A percentile compares a stretch with the other conserved stretches of the same genome.
These are phyloP conservation scores for Schoenoplectus triqueter DNA, from an alignment of 202 grass and related monocot species.

Conservation along the genomic window DNA sequence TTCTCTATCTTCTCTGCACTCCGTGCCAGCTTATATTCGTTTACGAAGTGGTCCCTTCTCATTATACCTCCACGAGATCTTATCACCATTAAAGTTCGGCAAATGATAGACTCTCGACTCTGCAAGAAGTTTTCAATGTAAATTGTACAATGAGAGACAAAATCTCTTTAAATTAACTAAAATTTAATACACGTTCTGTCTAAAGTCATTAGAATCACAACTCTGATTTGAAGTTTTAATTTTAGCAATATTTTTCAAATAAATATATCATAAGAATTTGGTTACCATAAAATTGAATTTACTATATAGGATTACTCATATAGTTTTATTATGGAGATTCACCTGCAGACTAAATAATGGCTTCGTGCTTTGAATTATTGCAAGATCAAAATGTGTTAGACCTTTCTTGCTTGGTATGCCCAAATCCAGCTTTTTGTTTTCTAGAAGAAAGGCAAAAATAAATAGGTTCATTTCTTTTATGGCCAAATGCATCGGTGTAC, in stretches of 20 bases:
- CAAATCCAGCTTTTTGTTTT: neutral
- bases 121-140: neutral
- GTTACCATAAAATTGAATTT: no score
- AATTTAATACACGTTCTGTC: no score
- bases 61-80: neutral
- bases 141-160: no score
- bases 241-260: no score
- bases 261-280: no score
- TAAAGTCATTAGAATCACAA: no score
- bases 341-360: neutral
- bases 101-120: neutral
- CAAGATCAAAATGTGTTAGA: neutral
- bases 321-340: no score
- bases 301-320: no score
- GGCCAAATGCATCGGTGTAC: neutral
- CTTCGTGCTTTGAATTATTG: constrained; percentile 52
- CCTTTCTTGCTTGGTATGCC: neutral
- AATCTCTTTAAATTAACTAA: no score
- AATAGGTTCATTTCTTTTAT: neutral
- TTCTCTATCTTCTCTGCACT: neutral
- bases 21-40: neutral
- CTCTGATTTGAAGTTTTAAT: no score
- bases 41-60: neutral
- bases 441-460: neutral
- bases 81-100: neutral